These are phyloP conservation scores for Skeletonema menzelii DNA, from an alignment of 108 stramenopile species.

Conservation along the genomic window DNA sequence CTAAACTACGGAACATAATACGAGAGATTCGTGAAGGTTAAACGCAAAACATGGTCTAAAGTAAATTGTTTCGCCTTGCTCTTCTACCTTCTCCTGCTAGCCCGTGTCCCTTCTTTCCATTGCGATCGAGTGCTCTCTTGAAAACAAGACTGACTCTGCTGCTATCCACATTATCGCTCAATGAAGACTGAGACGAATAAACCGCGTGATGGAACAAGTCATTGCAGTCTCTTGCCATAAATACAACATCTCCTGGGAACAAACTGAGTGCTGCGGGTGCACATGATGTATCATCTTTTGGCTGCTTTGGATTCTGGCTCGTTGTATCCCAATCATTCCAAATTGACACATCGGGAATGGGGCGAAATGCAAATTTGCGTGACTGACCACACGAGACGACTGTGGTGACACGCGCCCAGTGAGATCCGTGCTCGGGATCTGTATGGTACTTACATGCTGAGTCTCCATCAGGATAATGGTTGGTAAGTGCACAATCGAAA, in stretches of 20 bases:
- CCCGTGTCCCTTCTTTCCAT: constrained; percentile 59
- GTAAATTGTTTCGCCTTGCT: constrained; percentile 18
- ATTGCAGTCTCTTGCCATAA: constrained; percentile 67
- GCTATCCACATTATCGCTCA: neutral
- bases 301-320: constrained; percentile 1
- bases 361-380: constrained; percentile 70
- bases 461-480: constrained; percentile 70
- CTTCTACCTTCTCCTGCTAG: constrained; percentile 52
- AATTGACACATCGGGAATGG: constrained; percentile 51
- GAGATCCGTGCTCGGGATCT: constrained; percentile 73
- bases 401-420: constrained; percentile 63
- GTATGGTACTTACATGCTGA: constrained; percentile 73
- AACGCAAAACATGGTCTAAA: neutral
- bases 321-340: constrained; percentile 55
- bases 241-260: constrained; percentile 72
- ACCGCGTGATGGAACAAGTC: constrained; percentile 79
- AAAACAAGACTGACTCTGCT: constrained; percentile 68
- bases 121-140: constrained; percentile 61
- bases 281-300: constrained; percentile 33
- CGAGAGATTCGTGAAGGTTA: constrained; percentile 11
- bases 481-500: constrained; percentile 78
- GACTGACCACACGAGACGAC: constrained; percentile 57
- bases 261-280: constrained; percentile 51
- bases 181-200: constrained; percentile 44
- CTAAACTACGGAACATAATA: constrained; percentile 57